Evolutionary conservation across 768 basidiomycete genomes (phyloP).

Genomic region (Lentinula edodes): DNA sequence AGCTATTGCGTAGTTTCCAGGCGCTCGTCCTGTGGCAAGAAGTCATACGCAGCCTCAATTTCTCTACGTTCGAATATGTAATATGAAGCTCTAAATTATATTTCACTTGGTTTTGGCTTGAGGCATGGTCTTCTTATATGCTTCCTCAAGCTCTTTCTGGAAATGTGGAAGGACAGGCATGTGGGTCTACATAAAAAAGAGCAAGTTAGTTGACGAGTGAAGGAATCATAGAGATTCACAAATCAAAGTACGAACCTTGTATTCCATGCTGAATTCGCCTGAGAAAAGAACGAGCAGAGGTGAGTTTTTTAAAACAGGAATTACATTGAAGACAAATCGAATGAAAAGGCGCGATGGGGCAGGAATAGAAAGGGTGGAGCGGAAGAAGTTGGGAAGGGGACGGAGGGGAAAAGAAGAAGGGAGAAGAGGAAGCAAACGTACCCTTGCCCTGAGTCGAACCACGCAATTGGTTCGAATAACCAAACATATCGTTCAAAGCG

Average conservation of each 20-base stretch:
- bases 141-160: slow-evolving; percentile 86
- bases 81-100: too few species aligned
- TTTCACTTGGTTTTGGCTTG: slow-evolving; percentile 59
- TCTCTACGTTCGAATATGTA: too few species aligned
- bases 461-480: slow-evolving; percentile 88
- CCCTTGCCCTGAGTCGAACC: slow-evolving; percentile 97
- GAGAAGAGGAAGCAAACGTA: slow-evolving; percentile 7
- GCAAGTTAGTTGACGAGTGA: not conserved
- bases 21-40: too few species aligned
- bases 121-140: slow-evolving; percentile 73
- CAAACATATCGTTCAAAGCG: slow-evolving; percentile 97
- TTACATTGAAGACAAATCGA: not conserved
- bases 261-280: slow-evolving; percentile 78
- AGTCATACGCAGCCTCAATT: too few species aligned
- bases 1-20: too few species aligned
- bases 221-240: not conserved
- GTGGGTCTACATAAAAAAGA: slow-evolving; percentile 49
- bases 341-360: not conserved
- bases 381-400: too few species aligned
- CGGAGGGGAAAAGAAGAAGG: not conserved
- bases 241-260: slow-evolving; percentile 45
- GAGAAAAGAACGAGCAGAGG: not conserved
- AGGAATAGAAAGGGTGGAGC: too few species aligned
- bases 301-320: not conserved
- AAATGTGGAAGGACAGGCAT: slow-evolving; percentile 78